Evolutionary conservation across 176 grass and related monocot species (phyloP).

Genomic region (Alopecurus myosuroides): DNA sequence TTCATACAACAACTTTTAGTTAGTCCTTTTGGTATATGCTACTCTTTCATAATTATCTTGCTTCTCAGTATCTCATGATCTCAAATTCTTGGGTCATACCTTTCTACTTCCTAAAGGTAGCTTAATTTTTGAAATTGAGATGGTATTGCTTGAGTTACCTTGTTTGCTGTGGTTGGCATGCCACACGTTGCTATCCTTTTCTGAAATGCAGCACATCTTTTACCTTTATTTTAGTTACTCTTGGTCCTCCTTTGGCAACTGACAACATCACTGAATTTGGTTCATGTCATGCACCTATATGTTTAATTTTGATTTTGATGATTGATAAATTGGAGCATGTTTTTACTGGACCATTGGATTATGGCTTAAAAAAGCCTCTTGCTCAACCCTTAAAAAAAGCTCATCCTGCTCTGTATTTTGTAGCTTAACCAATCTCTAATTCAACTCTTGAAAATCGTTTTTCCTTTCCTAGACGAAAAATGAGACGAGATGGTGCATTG

Average conservation of each 20-base stretch:
- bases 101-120: neutral
- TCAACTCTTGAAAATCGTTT: conserved; percentile 5
- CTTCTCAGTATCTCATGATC: neutral
- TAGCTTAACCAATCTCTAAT: neutral
- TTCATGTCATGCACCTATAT: neutral
- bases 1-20: neutral
- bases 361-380: neutral
- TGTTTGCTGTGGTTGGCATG: neutral
- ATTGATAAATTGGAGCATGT: neutral
- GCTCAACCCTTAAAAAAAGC: neutral
- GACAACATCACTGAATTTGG: neutral
- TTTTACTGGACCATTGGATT: neutral
- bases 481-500: neutral
- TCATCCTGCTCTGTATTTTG: neutral
- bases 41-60: neutral
- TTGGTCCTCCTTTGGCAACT: neutral
- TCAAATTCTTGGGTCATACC: neutral
- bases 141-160: neutral
- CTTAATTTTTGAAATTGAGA: neutral
- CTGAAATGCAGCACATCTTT: neutral
- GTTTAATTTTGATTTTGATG: conserved; percentile 15
- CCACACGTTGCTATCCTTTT: neutral
- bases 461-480: neutral
- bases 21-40: neutral
- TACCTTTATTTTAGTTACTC: neutral